A percentile compares a stretch with the other conserved stretches of the same genome.
Conservation (phyloP, 208 protist genomes). For the Phytomonas francai region DNA sequence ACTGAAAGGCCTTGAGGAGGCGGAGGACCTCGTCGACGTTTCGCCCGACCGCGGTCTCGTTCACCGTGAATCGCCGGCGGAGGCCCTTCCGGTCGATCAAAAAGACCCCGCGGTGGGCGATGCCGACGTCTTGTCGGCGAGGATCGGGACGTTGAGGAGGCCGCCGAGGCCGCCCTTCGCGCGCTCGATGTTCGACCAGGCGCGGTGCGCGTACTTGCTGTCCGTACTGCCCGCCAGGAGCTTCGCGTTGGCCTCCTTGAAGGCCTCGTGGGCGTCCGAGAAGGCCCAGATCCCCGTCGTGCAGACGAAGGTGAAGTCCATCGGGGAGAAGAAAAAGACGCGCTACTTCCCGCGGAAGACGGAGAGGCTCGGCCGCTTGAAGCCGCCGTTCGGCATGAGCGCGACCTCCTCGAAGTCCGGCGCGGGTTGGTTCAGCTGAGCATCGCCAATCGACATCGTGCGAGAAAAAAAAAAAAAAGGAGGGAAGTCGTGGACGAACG, state of each 20-base stretch:
- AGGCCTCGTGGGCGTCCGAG: constrained; percentile 88
- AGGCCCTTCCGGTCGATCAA: constrained; percentile 25
- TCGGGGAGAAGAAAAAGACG: constrained; percentile 96
- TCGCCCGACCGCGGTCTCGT: background rate
- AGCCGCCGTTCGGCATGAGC: constrained; percentile 90
- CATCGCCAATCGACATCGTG: constrained; percentile 5
- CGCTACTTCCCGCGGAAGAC: constrained; percentile 93
- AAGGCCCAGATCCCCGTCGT: constrained; percentile 96
- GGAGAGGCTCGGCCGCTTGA: constrained; percentile 87
- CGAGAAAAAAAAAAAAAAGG: constrained; percentile 4
- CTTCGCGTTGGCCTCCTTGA: constrained; percentile 27
- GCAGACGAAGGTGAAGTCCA: constrained; percentile 97
- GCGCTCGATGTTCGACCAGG: constrained; percentile 92
- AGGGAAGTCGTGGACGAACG: background rate
- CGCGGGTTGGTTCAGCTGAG: constrained; percentile 78
- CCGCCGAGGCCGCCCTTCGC: constrained; percentile 95
- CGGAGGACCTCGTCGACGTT: constrained; percentile 49
- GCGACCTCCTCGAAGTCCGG: constrained; percentile 87
- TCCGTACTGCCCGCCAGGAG: constrained; percentile 18
- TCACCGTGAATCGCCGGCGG: background rate
- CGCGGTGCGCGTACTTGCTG: constrained; percentile 79
- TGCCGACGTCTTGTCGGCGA: constrained; percentile 13
- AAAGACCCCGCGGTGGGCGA: constrained; percentile 7
- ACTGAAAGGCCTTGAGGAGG: constrained; percentile 94
- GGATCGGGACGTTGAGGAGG: constrained; percentile 65